Evolutionary conservation across 192 early-diverging fungal genomes (phyloP), one percentile per base, ranked within the genome.

Genomic region (Lobosporangium transversale): DNA sequence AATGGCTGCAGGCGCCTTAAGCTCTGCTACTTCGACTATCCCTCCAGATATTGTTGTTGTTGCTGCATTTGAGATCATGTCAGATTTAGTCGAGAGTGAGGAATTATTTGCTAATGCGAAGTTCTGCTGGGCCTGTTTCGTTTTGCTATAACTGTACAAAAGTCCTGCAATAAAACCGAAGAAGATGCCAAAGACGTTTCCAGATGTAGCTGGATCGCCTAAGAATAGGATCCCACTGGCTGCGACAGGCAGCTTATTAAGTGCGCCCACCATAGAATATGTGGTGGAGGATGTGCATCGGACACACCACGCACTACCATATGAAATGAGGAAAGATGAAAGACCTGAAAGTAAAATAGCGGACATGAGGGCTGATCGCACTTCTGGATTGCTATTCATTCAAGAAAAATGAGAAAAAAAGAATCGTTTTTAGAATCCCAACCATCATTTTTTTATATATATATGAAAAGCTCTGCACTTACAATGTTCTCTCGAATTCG

Each of bases 181-280:
- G 54, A 94, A 35, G 11, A 99, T 93, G n/a, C 93, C 93, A 40
- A 88, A 81, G 20, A 98, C 90, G 62, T 91, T 90, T 31, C 90
- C 95, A 49, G 89, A 76, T 0, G 94, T 94, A 21, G 94, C 86
- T 18, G 89, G 88, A 62, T 96, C 96, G 47, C 90, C 90, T 83
- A 99, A 95, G 84, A 97, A 97, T 14, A 99, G 42, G 84, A 99
- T 98, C 33, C 97, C 95, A 60, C 92, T 92, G 30, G 97, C 83
- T 4, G 96, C 94, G 61, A 99, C 94, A 17, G 97, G 97, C 32
- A 99, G 83, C 73, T 99, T 99, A 82, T 99, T 99, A 47, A 99
- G 90, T 12, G 97, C 95, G 12, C 97, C 97, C 29, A 95, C 95
- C 97, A 99, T 99, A n/a, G 89, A 90, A 75, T 93, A 94, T 0